Base-by-base conservation (phyloP, 352 stramenopile species). In the Saprolegnia parasitica region DNA sequence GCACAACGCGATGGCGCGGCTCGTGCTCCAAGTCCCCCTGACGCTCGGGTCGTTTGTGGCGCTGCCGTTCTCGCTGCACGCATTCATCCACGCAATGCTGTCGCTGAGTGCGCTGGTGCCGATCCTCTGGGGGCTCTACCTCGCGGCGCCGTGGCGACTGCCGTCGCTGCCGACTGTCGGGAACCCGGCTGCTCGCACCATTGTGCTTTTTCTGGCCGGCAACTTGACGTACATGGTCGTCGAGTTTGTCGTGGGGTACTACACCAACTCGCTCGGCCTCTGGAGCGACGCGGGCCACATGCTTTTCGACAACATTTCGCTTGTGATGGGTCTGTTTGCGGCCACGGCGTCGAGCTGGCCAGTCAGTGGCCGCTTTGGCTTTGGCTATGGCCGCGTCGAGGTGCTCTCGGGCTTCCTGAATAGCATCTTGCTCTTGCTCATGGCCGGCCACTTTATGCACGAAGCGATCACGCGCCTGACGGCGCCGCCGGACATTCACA, bases 221-320 rank as follows among this genome's bases (percentile, higher is more conserved):
- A 92, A 91, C 71, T 75, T 93, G 46, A 78, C 74, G 56, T 95
- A 93, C 75, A 96, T 96, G 88, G 84, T 95, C 55, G 78, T 96
- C 35, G 88, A 96, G 57, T 77, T 96, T 24, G 78, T 78, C 9
- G 88, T 94, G 10, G 88, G 87, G n/a, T 77, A 93, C 35, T 89
- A 78, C 71, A 90, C 83, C 16, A 93, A 94, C 66, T 93, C 88
- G 29, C 76, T 96, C 21, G 88, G 86, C 3, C 81, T 96, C 42
- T 89, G 93, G 67, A 85, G 85, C 18, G 88, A 96, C 61, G 88
- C 88, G 18, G 87, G 87, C 4, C 88, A 96, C 78, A 96, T 96
- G 88, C 78, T 93, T 21, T 94, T 93, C 67, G 88, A 96, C 75
- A 93, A 94, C 47, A 78, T 81, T 18, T 87, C 88, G 21, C 77